Evolutionary conservation across 2,329 filamentous ascomycete species (phyloP), one percentile per base, ranked within the genome.

Genomic region (Colletotrichum kahawae): DNA sequence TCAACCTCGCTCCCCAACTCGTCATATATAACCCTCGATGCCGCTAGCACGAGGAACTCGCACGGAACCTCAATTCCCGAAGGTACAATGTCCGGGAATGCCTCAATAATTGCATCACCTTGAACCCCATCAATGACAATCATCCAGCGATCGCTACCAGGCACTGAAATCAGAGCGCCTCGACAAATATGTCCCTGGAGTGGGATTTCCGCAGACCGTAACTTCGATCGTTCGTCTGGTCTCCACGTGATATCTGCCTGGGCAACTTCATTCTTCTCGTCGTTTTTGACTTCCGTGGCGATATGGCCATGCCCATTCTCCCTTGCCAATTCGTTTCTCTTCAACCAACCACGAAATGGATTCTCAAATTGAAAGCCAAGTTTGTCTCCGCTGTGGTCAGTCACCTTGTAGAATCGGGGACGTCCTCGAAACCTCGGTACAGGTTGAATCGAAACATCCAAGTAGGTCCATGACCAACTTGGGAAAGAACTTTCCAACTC

Each of bases 391-490:
- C 12, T 8, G 6, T 71, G 63, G 1, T 59, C 38, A 2, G 24
- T 57, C 1, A 54, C 70, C 10, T 29, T 31, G 3, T 71, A 71
- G 2, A 67, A 67, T 16, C 63, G 36, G 5, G 21, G 14, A 2
- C n/a, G 10, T 6, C 34, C 54, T 3, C 24, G 51, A 4, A 71
- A 36, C 8, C 51, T 43, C 5, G 34, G 21, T 14, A 38, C 29
- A 3, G 60, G 21, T 27, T 67, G 38, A 1, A 71, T 34, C 5
- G 27, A 16, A 7, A 34, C 62, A 8, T 51, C n/a, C n/a, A 36
- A 29, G 1, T 36, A 36, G 18, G 51, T 43, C 69, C 69, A 71
- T 10, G 69, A 71, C 69, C 69, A 71, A 0, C 33, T 48, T 13
- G 69, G 69, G 5, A 59, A 59, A 24, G 24, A 24, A 2, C 2